Base-by-base conservation (phyloP, 768 basidiomycete genomes). In the Leccinum pellstonianum region DNA sequence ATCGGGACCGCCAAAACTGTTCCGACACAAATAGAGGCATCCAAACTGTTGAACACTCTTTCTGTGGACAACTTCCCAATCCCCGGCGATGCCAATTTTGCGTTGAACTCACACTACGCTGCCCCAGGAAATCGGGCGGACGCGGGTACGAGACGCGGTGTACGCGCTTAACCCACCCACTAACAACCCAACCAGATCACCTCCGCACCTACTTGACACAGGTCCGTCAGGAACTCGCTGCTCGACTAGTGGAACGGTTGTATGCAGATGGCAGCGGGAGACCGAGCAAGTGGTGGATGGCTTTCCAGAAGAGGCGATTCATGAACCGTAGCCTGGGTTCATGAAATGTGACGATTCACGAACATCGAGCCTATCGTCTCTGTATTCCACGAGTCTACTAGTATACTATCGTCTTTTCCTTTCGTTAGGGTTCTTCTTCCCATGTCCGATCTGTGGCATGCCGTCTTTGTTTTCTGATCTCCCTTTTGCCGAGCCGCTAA, bases 251-350 rank as follows among this genome's bases (percentile, higher is more conserved):
- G 14, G 94, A 95, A 68, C 81, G 86, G 54, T 78, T 99, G 52
- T 99, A 99, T 73, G 92, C 88, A 41, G 93, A 96, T 72, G 95
- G 95, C 5, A 89, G 91, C 4, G 89, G 89, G 59, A 95, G 92
- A 73, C 95, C 97, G 5, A 97, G 91, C 81, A 99, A 99, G 76
- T 99, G 97, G 97, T 99, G 97, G 97, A 96, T 98, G 93, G 91
- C 92, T 21, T 99, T 98, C 86, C 94, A 95, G 76, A 98, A 97
- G 84, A 84, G 95, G 71, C 85, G 92, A 25, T 94, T 94, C 84
- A 94, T 94, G 92, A 92, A 93, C 77, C 87, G 92, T 71, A 93
- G 91, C 74, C 74, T 93, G 72, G 87, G 86, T 59, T 82, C 83
- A 70, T 90, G 80, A 76, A 63, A 52, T 41, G 4, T 25, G 37